phyloP scores from a whole-genome alignment of 164 flowering plant genomes.

The Sextonia rubra region DNA sequence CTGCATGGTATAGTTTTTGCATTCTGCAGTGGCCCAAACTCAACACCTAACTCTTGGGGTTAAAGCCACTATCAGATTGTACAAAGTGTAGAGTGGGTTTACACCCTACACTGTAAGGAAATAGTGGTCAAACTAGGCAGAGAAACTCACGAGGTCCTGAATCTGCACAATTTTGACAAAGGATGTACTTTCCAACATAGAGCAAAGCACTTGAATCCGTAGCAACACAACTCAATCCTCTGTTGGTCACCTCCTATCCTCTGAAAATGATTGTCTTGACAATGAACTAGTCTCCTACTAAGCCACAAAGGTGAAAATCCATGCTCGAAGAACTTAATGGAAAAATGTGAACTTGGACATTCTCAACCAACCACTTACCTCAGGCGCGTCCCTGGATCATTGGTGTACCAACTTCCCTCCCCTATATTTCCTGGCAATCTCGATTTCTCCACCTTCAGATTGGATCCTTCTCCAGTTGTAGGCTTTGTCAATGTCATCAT shows the following conservation, averaged over 20 bases:
- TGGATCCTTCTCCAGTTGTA: conserved; percentile 43
- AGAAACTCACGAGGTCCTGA: not conserved
- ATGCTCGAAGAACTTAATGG: conserved; percentile 2
- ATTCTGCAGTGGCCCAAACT: not conserved
- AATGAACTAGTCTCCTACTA: not conserved
- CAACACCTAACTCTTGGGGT: not conserved
- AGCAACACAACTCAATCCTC: too few relatives aligned
- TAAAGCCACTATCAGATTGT: not conserved
- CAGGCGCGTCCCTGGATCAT: conserved; percentile 38
- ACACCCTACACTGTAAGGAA: too few relatives aligned
- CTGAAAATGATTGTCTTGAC: too few relatives aligned
- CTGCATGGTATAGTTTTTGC: not conserved
- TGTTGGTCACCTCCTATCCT: too few relatives aligned
- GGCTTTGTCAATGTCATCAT: conserved; percentile 21
- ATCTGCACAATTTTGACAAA: too few relatives aligned
- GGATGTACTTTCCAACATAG: too few relatives aligned
- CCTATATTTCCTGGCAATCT: too few relatives aligned
- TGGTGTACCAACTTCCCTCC: conserved; percentile 52
- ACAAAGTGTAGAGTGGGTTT: too few relatives aligned
- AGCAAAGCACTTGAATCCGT: too few relatives aligned
- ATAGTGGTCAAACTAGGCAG: not conserved
- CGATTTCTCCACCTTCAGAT: too few relatives aligned
- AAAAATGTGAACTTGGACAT: conserved; percentile 22
- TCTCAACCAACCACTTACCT: conserved; percentile 7
- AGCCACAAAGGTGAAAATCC: too few relatives aligned